Percentiles rank a stretch among this genome's conserved stretches.
Evolutionary conservation across 192 early-diverging fungal species (phyloP).

Genomic region (Piromyces finnis): DNA sequence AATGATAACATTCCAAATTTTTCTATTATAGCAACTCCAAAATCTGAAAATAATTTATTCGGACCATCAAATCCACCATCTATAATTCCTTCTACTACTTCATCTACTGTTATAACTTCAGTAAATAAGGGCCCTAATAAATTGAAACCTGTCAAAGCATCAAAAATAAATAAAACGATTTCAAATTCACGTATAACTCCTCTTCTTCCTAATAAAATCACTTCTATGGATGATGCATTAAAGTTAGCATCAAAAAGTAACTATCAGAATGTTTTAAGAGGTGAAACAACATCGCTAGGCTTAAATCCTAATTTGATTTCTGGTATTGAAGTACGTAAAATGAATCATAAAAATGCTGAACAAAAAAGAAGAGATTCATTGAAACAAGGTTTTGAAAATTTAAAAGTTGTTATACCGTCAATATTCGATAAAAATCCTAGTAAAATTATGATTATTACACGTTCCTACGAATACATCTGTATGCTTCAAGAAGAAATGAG

Average conservation of each 20-base stretch:
- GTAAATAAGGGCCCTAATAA: too few species aligned
- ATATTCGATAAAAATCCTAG: slow-evolving; percentile 66
- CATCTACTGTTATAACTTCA: too few species aligned
- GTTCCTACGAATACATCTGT: neutral
- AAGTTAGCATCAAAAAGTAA: slow-evolving; percentile 48
- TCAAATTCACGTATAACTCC: neutral
- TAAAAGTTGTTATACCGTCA: slow-evolving; percentile 48
- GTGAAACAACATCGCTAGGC: slow-evolving; percentile 57
- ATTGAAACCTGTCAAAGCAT: neutral
- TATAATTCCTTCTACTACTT: too few species aligned
- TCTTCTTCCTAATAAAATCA: neutral
- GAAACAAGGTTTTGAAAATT: slow-evolving; percentile 72
- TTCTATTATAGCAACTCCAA: neutral
- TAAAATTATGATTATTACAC: slow-evolving; percentile 32
- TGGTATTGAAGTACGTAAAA: slow-evolving; percentile 64
- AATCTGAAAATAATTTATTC: too few species aligned
- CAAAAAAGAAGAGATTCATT: slow-evolving; percentile 88
- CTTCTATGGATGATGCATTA: slow-evolving; percentile 15
- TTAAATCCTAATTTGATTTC: slow-evolving; percentile 58
- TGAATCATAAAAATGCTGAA: slow-evolving; percentile 87
- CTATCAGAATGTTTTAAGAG: slow-evolving; percentile 76
- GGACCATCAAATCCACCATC: too few species aligned
- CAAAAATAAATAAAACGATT: neutral
- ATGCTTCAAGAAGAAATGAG: neutral
- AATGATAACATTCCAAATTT: neutral